Evolutionary conservation across 2,329 filamentous ascomycete genomes (phyloP).

Genomic region (Fusarium sarcochroum): DNA sequence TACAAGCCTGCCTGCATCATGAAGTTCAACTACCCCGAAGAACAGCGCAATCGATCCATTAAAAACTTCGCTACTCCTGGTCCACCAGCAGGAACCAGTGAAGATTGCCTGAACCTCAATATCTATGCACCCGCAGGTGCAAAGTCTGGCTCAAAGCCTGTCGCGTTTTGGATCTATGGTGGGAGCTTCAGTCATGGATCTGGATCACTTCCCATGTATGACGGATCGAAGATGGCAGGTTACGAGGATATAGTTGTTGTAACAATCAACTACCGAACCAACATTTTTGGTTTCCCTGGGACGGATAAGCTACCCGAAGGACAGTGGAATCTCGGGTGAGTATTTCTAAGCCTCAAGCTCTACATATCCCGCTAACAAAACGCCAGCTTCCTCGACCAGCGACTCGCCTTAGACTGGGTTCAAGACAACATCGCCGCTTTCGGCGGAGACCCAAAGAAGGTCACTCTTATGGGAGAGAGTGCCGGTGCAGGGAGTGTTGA

Average conservation of each 20-base stretch:
- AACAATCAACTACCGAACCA: conserved; percentile 61
- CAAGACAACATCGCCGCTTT: conserved; percentile 64
- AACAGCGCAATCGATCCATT: conserved; percentile 29
- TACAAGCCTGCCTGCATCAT: conserved; percentile 47
- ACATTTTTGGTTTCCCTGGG: conserved; percentile 59
- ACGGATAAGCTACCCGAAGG: conserved; percentile 40
- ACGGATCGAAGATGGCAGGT: conserved; percentile 57
- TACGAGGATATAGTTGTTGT: conserved; percentile 63
- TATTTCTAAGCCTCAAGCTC: rapidly evolving
- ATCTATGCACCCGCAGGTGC: conserved; percentile 48
- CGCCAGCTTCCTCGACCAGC: conserved; percentile 52
- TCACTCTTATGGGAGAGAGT: conserved; percentile 68
- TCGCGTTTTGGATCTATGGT: conserved; percentile 61
- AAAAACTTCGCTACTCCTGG: conserved; percentile 44
- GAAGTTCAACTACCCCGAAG: conserved; percentile 44
- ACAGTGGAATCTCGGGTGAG: conserved; percentile 46
- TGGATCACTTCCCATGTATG: conserved; percentile 55
- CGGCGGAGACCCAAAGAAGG: conserved; percentile 61
- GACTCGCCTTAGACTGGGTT: conserved; percentile 64
- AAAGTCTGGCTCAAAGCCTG: conserved; percentile 53
- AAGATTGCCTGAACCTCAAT: conserved; percentile 55
- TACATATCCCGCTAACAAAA: background rate
- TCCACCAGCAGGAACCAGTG: conserved; percentile 45
- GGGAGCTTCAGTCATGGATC: conserved; percentile 57
- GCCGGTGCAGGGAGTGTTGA: conserved; percentile 70